Evolutionary conservation across 176 grass and related monocot species (phyloP), one percentile per base, ranked within the genome.

Genomic region (Phoenix dactylifera): DNA sequence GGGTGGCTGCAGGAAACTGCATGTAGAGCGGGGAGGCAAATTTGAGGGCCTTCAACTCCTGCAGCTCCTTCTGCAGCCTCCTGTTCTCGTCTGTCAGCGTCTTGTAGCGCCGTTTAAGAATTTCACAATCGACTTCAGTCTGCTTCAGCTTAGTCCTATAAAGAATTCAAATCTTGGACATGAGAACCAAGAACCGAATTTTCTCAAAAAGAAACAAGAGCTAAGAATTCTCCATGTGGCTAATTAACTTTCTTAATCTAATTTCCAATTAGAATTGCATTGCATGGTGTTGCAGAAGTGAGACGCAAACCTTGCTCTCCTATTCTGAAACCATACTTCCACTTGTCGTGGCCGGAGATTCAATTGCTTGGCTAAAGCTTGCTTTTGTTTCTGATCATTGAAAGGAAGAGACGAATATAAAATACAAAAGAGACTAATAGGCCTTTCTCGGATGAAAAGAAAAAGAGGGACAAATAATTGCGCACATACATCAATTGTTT

Each of bases 251-350:
- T 44, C 35, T 44, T 6, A 2, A 14, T 44, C 35, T 6, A 44
- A 44, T 44, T 14, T 44, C 10, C 14, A 14, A 44, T 6, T 3
- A 44, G 35, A 44, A 44, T 44, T 44, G 35, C 35, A 44, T 44
- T 12, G 35, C 9, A 44, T 12, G 35, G 35, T 44, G 35, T 44
- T 44, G 2, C 35, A 44, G 3, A 3, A 44, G 35, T 44, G 35
- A 3, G 62, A 59, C 10, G 35, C 69, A 63, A 64, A 93, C 88
- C 94, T 93, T 44, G 94, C 94, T 86, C 94, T 70, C 55, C 94
- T 81, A 76, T 99, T 99, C 59, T 99, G 94, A 68, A 99, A 99
- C 94, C 94, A 99, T 57, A 99, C 94, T 75, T 99, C 94, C 7
- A 99, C 94, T 70, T 99, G 94, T 60, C 94, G 74, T 59, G 94